Base-by-base conservation (phyloP, 164 flowering plant genomes). In the Tinospora cordifolia region DNA sequence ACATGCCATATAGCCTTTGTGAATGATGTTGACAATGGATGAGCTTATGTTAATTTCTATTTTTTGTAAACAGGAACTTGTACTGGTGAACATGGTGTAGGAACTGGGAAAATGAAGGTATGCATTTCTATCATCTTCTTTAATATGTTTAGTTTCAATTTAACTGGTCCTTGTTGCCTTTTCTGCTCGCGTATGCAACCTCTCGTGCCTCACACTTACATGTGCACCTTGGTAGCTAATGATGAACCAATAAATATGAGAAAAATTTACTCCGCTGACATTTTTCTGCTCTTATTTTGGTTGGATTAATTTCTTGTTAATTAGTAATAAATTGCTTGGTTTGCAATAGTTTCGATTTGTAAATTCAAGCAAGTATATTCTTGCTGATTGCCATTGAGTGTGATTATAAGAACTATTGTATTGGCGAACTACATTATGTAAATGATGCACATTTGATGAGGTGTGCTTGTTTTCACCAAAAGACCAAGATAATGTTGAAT, bases 41-140 rank as follows among this genome's bases (percentile, higher is more conserved):
- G 59, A 51, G 19, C 59, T 51, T 0, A 17, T 8, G 8, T 17
- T 51, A 51, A 17, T 51, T 14, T 51, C 21, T 51, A 22, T 51
- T 17, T n/a, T 51, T 17, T 1, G 11, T 70, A 47, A 40, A 47
- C 87, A 93, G 98, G 98, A 72, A 94, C 98, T 14, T 94, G 98
- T 73, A 90, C 98, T 0, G 98, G 98, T 65, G 98, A 94, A 80
- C 98, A 94, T 82, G 98, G 98, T 66, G 97, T 94, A 67, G 98
- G 99, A 66, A 92, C 99, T 10, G 99, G 99, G 47, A 94, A 94
- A 83, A 85, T 92, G 88, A 94, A 94, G 97, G 98, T 94, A 81
- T 41, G n/a, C 17, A 8, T 19, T 66, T 21, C 30, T 70, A 63
- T 27, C n/a, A 26, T 63, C 3, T 60, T 27, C 27, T 60, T 11